Evolutionary conservation across 1,139 yeast genomes (phyloP).

Genomic region (Sugiyamaella neomexicana): DNA sequence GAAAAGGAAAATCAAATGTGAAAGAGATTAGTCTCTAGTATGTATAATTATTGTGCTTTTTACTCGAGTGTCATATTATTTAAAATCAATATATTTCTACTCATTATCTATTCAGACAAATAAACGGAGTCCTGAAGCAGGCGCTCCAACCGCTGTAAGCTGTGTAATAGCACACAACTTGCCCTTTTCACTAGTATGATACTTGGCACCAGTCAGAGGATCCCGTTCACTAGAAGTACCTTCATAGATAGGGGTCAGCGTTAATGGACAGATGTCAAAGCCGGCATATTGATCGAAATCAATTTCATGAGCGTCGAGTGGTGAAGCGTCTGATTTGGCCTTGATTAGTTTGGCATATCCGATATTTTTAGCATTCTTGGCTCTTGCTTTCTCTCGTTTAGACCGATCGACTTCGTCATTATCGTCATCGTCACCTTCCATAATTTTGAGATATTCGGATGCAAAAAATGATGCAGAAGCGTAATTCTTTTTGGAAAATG

Average conservation of each 20-base stretch:
- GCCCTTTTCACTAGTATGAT: slow-evolving; percentile 76
- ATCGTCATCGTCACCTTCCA: slow-evolving; percentile 56
- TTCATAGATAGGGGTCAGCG: slow-evolving; percentile 84
- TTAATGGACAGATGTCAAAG: slow-evolving; percentile 84
- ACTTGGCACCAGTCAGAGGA: slow-evolving; percentile 90
- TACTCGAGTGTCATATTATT: not conserved
- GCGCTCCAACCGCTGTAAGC: slow-evolving; percentile 84
- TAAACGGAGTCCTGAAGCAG: slow-evolving; percentile 83
- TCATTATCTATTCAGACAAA: slow-evolving; percentile 8
- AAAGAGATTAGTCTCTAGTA: not conserved
- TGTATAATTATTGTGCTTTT: not conserved
- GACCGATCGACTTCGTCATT: slow-evolving; percentile 50
- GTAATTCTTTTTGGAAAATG: slow-evolving; percentile 83
- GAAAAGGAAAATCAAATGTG: not conserved
- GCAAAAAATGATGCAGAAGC: slow-evolving; percentile 92
- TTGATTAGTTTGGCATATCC: slow-evolving; percentile 70
- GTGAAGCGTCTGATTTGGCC: slow-evolving; percentile 72
- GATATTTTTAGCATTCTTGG: slow-evolving; percentile 33
- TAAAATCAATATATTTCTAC: not conserved
- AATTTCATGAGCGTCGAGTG: slow-evolving; percentile 83
- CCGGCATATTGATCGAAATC: slow-evolving; percentile 92
- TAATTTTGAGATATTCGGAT: slow-evolving; percentile 68
- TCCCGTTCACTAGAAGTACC: slow-evolving; percentile 70
- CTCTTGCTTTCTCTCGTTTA: slow-evolving; percentile 47
- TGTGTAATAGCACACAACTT: slow-evolving; percentile 72